A percentile compares a stretch with the other conserved stretches of the same genome.
These are phyloP conservation scores for Strobilomyces confusus DNA, from an alignment of 768 basidiomycete species.

Conservation along the genomic window DNA sequence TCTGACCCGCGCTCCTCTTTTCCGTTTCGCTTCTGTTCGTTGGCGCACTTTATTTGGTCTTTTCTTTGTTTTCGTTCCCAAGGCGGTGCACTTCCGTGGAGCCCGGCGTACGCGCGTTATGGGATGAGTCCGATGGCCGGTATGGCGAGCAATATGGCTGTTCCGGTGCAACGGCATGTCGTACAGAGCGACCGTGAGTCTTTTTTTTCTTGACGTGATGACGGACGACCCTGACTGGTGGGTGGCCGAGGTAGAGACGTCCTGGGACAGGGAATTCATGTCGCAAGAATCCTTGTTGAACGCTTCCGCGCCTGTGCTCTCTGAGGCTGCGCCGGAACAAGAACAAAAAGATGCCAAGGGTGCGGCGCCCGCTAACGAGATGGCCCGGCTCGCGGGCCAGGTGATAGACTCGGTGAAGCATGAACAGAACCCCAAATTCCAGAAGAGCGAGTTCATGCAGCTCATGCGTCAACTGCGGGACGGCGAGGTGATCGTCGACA, in stretches of 20 bases:
- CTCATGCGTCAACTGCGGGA: slow-evolving; percentile 86
- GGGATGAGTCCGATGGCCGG: slow-evolving; percentile 39
- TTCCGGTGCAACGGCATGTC: slow-evolving; percentile 21
- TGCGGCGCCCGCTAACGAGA: slow-evolving; percentile 48
- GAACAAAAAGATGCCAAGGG: slow-evolving; percentile 22
- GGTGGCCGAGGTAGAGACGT: slow-evolving; percentile 14
- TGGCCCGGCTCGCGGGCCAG: slow-evolving; percentile 75
- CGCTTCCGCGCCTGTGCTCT: slow-evolving; percentile 10
- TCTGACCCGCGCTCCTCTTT: slow-evolving; percentile 1
- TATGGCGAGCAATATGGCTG: slow-evolving; percentile 18
- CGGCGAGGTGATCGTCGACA: slow-evolving; percentile 71
- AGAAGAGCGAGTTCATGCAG: slow-evolving; percentile 77
- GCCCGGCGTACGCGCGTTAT: slow-evolving; percentile 33
- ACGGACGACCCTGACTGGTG: not conserved
- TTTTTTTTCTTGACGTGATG: not conserved
- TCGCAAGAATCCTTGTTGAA: slow-evolving; percentile 47
- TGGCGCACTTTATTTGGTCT: not conserved
- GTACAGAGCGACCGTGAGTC: slow-evolving; percentile 44
- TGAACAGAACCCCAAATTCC: slow-evolving; percentile 81
- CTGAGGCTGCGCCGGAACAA: slow-evolving; percentile 9
- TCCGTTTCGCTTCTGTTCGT: not conserved
- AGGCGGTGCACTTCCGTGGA: slow-evolving; percentile 40
- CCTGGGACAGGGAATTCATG: slow-evolving; percentile 65
- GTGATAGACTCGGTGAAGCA: slow-evolving; percentile 72
- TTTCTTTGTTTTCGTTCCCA: slow-evolving; percentile 10